Base-by-base conservation (phyloP, 495 filamentous ascomycete species). In the Trichoderma asperelloides region DNA sequence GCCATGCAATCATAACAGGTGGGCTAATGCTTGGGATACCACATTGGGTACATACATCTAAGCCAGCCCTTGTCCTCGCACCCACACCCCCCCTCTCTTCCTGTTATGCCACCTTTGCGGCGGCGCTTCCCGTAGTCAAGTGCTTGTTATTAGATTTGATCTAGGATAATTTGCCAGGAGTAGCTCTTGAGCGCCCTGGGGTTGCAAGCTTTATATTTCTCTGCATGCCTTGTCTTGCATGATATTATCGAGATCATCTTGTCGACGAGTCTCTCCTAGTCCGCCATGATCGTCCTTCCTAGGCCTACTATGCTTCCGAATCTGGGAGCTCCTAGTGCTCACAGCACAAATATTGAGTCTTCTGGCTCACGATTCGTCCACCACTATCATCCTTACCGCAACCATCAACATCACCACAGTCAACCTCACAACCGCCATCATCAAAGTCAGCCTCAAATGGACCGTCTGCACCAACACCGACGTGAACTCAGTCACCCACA, bases 151-250 rank as follows among this genome's bases (percentile, higher is more conserved):
- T 60, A 60, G 55, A 30, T 60, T 43, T 60, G 55, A 60, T 60
- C 55, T 21, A 60, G 55, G 55, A 60, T 60, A 27, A 60, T 60
- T 25, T 13, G 27, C 55, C 55, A 60, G 55, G 28, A 60, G 55
- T 15, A 30, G 55, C 27, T 30, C 55, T 60, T 60, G 55, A 25
- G 12, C 27, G 27, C 11, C 55, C 55, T 30, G 55, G 55, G 55
- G 55, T 60, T 60, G 28, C 25, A 30, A 25, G 25, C 55, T 60
- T 37, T 60, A 60, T 60, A 60, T 60, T 27, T 30, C 55, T 60
- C 55, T 60, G 55, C 55, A 60, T 60, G 55, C 55, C 55, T 60
- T 60, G 55, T 60, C 55, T 60, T 60, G 55, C 55, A 60, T 60
- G 55, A 60, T 60, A 60, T 28, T 60, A 60, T 60, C 55, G 55